Base-by-base conservation (phyloP, 2,329 filamentous ascomycete genomes). In the Thielaviopsis ethacetica region DNA sequence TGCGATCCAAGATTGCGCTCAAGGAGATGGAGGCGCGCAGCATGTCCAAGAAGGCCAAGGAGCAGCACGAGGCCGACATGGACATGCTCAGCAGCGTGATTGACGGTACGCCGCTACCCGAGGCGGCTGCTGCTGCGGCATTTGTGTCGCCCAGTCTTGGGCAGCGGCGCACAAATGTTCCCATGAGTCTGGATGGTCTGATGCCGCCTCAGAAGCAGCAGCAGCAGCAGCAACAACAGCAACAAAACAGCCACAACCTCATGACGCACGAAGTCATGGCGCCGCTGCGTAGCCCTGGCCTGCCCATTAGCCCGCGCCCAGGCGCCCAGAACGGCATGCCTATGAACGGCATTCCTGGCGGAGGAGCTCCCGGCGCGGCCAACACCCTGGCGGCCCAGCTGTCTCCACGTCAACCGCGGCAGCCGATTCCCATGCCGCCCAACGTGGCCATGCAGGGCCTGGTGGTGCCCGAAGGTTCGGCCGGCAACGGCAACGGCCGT, bases 361-460 rank as follows among this genome's bases (percentile, higher is more conserved):
- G 22, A 24, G 38, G 17, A 24, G 53, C 51, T 38, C 52, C 53
- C 41, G 52, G 47, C 19, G 12, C 58, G 17, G 51, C 38, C 44
- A 22, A 15, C 22, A n/a, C 76, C 56, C 67, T 75, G 22, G 75
- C 73, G 7, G 67, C 80, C 54, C 82, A 84, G 53, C 73, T 88
- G 30, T 87, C 86, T 5, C 85, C 88, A 5, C 82, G 88, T 64
- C 80, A 85, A 54, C 84, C 86, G 34, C 82, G 86, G 64, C 83
- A 88, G 64, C 80, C 85, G 1, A 84, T 88, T 53, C 85, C 86
- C 3, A 71, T 90, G 38, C 84, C 86, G 19, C 83, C 83, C 22
- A 83, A 83, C 61, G 85, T 85, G 0, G 80, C 85, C 12, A 75
- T 84, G 15, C 21, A 49, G 41, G 44, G 54, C 3, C n/a, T n/a